Evolutionary conservation across 2,329 filamentous ascomycete species (phyloP).

Genomic region (Cercospora sojina): DNA sequence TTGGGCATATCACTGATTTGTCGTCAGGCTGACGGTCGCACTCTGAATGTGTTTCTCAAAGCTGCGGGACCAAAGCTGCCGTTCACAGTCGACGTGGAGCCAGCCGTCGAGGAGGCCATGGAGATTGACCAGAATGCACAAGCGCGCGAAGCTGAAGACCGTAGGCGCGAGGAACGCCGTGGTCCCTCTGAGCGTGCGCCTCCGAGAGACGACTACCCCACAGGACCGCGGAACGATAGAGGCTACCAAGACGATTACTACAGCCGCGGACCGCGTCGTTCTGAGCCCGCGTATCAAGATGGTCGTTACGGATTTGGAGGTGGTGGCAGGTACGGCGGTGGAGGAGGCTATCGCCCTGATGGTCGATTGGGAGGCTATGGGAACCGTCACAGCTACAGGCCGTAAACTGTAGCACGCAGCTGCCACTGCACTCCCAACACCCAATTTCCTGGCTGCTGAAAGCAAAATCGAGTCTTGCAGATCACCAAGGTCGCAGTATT

Average conservation of each 20-base stretch:
- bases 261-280: slow-evolving; percentile 29
- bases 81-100: slow-evolving; percentile 24
- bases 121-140: slow-evolving; percentile 42
- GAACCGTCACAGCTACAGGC: slow-evolving; percentile 8
- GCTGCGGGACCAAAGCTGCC: slow-evolving; percentile 16
- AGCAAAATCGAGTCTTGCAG: neutral
- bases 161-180: slow-evolving; percentile 36
- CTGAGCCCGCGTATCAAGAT: slow-evolving; percentile 43
- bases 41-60: slow-evolving; percentile 65
- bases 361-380: slow-evolving; percentile 21
- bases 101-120: slow-evolving; percentile 42
- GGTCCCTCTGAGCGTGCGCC: slow-evolving; percentile 29
- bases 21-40: slow-evolving; percentile 68
- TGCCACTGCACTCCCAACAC: neutral
- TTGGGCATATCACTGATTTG: neutral
- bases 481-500: neutral
- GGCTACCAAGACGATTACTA: slow-evolving; percentile 30
- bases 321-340: slow-evolving; percentile 26
- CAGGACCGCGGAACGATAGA: slow-evolving; percentile 25
- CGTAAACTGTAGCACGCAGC: neutral
- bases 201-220: slow-evolving; percentile 25
- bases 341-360: slow-evolving; percentile 29
- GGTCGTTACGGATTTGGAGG: slow-evolving; percentile 46
- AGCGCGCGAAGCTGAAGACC: slow-evolving; percentile 34
- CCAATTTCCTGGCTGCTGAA: neutral